Percentiles rank a stretch among this genome's conserved stretches.
These are phyloP conservation scores for Pleurostoma richardsiae DNA, from an alignment of 2,329 filamentous ascomycete genomes.

Conservation along the genomic window DNA sequence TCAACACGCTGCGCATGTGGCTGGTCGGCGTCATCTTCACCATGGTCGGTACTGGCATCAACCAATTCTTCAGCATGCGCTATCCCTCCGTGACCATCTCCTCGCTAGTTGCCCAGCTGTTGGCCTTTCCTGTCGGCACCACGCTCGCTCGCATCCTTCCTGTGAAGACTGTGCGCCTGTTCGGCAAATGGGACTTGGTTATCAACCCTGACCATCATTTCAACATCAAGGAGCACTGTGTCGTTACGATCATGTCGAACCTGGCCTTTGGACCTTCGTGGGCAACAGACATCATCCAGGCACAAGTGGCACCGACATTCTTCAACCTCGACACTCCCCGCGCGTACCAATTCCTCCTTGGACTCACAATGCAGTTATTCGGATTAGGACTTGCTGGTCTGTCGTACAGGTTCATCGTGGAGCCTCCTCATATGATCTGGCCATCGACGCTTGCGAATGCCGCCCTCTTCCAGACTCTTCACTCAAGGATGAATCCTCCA, in stretches of 20 bases:
- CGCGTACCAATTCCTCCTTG: constrained; percentile 44
- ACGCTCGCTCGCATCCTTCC: constrained; percentile 40
- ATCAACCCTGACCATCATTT: constrained; percentile 50
- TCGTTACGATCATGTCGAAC: constrained; percentile 58
- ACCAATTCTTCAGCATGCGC: constrained; percentile 4
- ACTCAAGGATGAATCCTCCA: constrained; percentile 29
- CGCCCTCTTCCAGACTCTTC: constrained; percentile 40
- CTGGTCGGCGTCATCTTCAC: constrained; percentile 1
- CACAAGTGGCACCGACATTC: not conserved
- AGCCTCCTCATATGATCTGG: constrained; percentile 45
- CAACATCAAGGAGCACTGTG: constrained; percentile 55
- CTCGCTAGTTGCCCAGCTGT: constrained; percentile 6
- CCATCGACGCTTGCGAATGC: constrained; percentile 40
- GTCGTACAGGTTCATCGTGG: not conserved
- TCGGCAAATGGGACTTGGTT: constrained; percentile 19
- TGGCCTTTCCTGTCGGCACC: constrained; percentile 32
- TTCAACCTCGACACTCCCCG: not conserved
- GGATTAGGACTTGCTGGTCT: constrained; percentile 20
- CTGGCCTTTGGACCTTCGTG: constrained; percentile 20
- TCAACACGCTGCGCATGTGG: constrained; percentile 1
- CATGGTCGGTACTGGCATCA: constrained; percentile 1
- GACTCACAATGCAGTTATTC: constrained; percentile 46
- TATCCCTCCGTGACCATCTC: constrained; percentile 7
- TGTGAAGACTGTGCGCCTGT: not conserved
- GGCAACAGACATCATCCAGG: constrained; percentile 1